Evolutionary conservation across 1,139 yeast genomes (phyloP).

Genomic region (Yamadazyma pseudoaaseri): DNA sequence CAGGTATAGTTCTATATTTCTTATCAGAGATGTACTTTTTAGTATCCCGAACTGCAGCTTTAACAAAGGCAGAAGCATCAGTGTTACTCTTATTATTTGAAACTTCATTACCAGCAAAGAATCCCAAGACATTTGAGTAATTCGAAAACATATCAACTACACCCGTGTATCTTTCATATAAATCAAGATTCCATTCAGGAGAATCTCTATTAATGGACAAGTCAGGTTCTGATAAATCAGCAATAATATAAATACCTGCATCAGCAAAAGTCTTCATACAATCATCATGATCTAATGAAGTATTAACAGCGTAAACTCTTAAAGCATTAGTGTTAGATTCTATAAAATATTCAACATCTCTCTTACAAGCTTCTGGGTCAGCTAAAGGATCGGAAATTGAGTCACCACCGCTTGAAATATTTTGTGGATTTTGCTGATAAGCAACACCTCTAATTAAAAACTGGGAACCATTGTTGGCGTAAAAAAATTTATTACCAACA

Average conservation of each 20-base stretch:
- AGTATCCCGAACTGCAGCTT: constrained; percentile 86
- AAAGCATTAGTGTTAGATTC: constrained; percentile 63
- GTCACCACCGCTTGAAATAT: constrained; percentile 36
- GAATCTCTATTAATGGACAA: constrained; percentile 58
- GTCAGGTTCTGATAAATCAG: constrained; percentile 70
- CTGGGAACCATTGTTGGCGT: constrained; percentile 45
- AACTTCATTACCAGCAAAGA: constrained; percentile 92
- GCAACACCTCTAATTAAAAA: constrained; percentile 48
- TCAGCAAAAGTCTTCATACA: constrained; percentile 68
- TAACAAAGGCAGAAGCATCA: constrained; percentile 79
- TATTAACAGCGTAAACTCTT: constrained; percentile 73
- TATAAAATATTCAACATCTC: constrained; percentile 75
- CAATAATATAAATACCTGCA: constrained; percentile 78
- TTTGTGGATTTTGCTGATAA: constrained; percentile 43
- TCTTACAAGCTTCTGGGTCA: constrained; percentile 65
- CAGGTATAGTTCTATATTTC: constrained; percentile 72
- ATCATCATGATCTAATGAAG: constrained; percentile 58
- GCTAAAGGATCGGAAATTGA: constrained; percentile 69
- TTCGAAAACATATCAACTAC: constrained; percentile 71
- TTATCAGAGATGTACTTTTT: constrained; percentile 68
- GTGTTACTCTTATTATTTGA: constrained; percentile 72
- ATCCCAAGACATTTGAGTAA: constrained; percentile 78
- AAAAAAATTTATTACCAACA: constrained; percentile 46
- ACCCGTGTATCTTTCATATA: constrained; percentile 69
- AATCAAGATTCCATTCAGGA: constrained; percentile 63